phyloP scores from a whole-genome alignment of 495 filamentous ascomycete species.

The Neurospora sp. region DNA sequence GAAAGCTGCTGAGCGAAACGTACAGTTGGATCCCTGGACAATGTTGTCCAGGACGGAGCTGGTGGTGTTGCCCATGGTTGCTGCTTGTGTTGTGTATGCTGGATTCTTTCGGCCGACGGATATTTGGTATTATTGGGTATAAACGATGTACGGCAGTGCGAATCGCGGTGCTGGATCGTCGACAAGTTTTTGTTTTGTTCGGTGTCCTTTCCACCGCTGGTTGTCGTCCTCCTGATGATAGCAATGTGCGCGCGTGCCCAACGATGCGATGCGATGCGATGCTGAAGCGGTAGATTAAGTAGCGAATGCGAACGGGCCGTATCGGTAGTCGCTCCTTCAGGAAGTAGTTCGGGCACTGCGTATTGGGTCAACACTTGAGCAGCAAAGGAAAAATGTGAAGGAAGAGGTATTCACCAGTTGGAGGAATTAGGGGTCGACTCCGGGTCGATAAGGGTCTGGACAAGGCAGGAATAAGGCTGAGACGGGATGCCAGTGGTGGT shows the following conservation, averaged over 20 bases:
- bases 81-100: slow-evolving; percentile 1
- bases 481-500: not conserved
- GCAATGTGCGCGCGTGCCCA: not conserved
- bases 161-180: not conserved
- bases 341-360: not conserved
- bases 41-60: slow-evolving; percentile 88
- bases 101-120: not conserved
- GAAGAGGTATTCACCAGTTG: not conserved
- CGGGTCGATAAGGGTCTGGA: not conserved
- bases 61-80: slow-evolving; percentile 71
- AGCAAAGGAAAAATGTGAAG: not conserved
- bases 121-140: not conserved
- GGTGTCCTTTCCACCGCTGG: not conserved
- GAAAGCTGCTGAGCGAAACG: slow-evolving; percentile 2
- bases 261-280: not conserved
- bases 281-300: not conserved
- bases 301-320: not conserved
- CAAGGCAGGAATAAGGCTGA: not conserved
- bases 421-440: not conserved
- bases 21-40: slow-evolving; percentile 92
- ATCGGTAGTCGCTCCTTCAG: not conserved
- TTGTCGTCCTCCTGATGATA: not conserved
- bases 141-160: not conserved
- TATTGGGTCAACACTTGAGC: not conserved
- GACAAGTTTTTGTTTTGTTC: not conserved